A percentile compares a stretch with the other conserved stretches of the same genome.
phyloP scores from a whole-genome alignment of 441 rosid genomes.

The Iberis amara region DNA sequence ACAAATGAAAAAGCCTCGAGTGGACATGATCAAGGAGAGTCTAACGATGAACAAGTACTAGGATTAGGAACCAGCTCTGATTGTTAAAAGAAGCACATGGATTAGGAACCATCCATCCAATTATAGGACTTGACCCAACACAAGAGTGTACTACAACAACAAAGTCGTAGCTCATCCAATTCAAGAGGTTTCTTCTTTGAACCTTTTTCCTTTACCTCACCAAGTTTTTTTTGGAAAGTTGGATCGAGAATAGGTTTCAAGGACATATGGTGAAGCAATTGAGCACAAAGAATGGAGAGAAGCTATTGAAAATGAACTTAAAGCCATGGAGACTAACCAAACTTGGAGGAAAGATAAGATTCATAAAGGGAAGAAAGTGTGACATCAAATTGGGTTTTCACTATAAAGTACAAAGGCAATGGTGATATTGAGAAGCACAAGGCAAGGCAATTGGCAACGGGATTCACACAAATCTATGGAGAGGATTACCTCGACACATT shows the following conservation, averaged over 20 bases:
- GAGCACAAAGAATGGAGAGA: background rate
- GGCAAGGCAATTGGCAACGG: background rate
- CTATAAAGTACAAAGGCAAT: background rate
- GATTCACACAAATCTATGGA: background rate
- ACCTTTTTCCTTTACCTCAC: rapidly evolving
- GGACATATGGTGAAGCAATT: background rate
- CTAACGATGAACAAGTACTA: too few relatives aligned
- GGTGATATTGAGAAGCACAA: background rate
- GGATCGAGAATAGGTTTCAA: background rate
- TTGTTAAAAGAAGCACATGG: background rate
- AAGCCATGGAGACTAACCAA: background rate
- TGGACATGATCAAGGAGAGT: too few relatives aligned
- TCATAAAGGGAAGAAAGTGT: background rate
- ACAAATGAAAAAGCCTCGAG: too few relatives aligned
- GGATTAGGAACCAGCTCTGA: too few relatives aligned
- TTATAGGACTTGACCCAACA: too few relatives aligned
- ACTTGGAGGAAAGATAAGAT: background rate
- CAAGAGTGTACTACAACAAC: background rate
- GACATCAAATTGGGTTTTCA: background rate
- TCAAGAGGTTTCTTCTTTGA: background rate
- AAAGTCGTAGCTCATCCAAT: background rate
- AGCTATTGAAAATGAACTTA: rapidly evolving
- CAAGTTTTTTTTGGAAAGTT: background rate
- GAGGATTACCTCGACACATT: background rate
- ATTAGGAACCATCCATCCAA: too few relatives aligned